A percentile compares a stretch with the other conserved stretches of the same genome.
These are phyloP conservation scores for Hymenoscyphus repandus DNA, from an alignment of 2,329 filamentous ascomycete species.

Conservation along the genomic window DNA sequence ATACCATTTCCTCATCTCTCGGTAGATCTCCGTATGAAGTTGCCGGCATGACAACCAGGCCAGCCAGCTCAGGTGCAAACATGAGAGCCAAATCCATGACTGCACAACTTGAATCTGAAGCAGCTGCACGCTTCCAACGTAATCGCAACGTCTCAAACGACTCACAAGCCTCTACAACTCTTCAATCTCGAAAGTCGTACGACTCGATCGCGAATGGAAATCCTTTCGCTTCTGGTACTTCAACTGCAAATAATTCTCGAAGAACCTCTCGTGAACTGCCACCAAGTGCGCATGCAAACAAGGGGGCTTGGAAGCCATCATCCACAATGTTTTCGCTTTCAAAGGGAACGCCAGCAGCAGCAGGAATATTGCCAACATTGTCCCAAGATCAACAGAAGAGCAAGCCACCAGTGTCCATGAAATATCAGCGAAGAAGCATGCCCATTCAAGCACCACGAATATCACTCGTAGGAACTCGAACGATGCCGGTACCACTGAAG, in stretches of 20 bases:
- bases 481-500: neutral
- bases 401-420: slow-evolving; percentile 17
- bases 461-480: neutral
- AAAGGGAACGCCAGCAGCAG: neutral
- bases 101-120: slow-evolving; percentile 19
- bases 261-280: slow-evolving; percentile 8
- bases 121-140: slow-evolving; percentile 13
- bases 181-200: slow-evolving; percentile 11
- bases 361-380: neutral
- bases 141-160: slow-evolving; percentile 6
- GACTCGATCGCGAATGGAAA: slow-evolving; percentile 10
- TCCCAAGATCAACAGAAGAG: neutral
- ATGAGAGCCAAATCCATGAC: slow-evolving; percentile 22
- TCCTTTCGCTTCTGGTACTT: slow-evolving; percentile 3
- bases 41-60: slow-evolving; percentile 3
- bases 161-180: slow-evolving; percentile 3
- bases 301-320: neutral
- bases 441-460: neutral
- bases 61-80: neutral
- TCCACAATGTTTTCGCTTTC: neutral
- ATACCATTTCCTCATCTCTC: slow-evolving; percentile 18
- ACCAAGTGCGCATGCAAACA: slow-evolving; percentile 12
- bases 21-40: slow-evolving; percentile 25
- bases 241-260: neutral
- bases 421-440: slow-evolving; percentile 8